phyloP scores from a whole-genome alignment of 1,139 yeast species.

The Taiozyma sp. region DNA sequence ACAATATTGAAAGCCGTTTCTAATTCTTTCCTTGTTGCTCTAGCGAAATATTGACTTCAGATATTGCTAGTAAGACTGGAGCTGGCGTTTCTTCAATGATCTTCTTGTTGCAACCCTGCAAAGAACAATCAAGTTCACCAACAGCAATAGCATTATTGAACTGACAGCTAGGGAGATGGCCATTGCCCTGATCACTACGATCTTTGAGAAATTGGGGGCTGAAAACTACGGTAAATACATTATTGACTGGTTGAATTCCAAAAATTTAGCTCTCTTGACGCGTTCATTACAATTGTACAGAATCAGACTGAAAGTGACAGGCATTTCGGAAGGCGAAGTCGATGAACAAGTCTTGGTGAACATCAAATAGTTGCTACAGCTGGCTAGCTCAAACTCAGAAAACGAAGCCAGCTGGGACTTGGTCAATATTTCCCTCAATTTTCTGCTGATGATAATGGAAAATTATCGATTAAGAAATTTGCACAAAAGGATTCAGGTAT shows the following conservation, averaged over 20 bases:
- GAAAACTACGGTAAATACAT: slow-evolving; percentile 54
- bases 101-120: too few species aligned
- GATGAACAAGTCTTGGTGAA: slow-evolving; percentile 36
- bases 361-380: slow-evolving; percentile 36
- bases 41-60: slow-evolving; percentile 77
- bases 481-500: slow-evolving; percentile 97
- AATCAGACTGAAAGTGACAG: slow-evolving; percentile 49
- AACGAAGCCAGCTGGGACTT: slow-evolving; percentile 63
- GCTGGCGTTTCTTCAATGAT: too few species aligned
- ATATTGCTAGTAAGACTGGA: slow-evolving; percentile 64
- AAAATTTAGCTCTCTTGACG: slow-evolving; percentile 52
- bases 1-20: slow-evolving; percentile 55
- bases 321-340: slow-evolving; percentile 28
- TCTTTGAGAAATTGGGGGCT: slow-evolving; percentile 47
- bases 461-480: slow-evolving; percentile 76
- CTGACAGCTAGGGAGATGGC: slow-evolving; percentile 64
- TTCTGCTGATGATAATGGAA: slow-evolving; percentile 89
- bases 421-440: slow-evolving; percentile 59
- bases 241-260: slow-evolving; percentile 58
- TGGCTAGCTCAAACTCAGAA: slow-evolving; percentile 31
- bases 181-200: slow-evolving; percentile 47
- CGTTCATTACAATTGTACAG: slow-evolving; percentile 78
- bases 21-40: slow-evolving; percentile 72
- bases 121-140: too few species aligned
- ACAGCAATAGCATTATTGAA: too few species aligned